These are phyloP conservation scores for Umbelopsis ramanniana DNA, from an alignment of 192 early-diverging fungal species.

Conservation along the genomic window DNA sequence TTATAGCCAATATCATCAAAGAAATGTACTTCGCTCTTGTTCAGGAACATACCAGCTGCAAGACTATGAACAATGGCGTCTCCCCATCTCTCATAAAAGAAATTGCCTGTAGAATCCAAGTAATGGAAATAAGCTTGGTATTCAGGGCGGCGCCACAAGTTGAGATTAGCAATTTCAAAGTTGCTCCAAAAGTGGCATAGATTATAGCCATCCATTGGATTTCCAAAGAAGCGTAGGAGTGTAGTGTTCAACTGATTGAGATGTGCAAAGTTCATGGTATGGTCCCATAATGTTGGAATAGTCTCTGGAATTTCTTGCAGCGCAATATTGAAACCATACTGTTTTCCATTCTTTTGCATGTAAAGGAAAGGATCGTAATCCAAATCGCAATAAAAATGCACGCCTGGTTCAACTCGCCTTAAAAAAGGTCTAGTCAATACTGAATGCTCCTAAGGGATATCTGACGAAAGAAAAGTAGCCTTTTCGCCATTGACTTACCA, in stretches of 20 bases:
- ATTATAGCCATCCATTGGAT: constrained; percentile 53
- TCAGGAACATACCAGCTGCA: constrained; percentile 59
- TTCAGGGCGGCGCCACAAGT: constrained; percentile 55
- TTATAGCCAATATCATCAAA: constrained; percentile 76
- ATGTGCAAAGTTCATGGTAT: constrained; percentile 37
- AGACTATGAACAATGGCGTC: constrained; percentile 79
- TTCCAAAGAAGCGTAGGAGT: constrained; percentile 32
- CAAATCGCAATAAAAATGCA: constrained; percentile 62
- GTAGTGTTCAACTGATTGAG: constrained; percentile 37
- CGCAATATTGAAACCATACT: constrained; percentile 61
- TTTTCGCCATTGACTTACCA: constrained; percentile 54
- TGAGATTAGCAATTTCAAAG: constrained; percentile 74
- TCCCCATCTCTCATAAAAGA: constrained; percentile 82
- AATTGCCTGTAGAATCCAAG: constrained; percentile 67
- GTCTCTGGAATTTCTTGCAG: constrained; percentile 56
- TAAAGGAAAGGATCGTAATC: constrained; percentile 63
- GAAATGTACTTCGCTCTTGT: constrained; percentile 65
- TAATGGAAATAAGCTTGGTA: constrained; percentile 66
- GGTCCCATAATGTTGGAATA: constrained; percentile 60
- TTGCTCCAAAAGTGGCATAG: constrained; percentile 81
- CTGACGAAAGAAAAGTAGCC: constrained; percentile 8
- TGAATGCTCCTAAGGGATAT: constrained; percentile 69
- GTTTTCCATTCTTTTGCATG: constrained; percentile 60
- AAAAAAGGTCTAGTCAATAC: constrained; percentile 33
- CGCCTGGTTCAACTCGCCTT: constrained; percentile 68